phyloP scores from a whole-genome alignment of 345 rosid genomes.

The Kernera saxatilis region DNA sequence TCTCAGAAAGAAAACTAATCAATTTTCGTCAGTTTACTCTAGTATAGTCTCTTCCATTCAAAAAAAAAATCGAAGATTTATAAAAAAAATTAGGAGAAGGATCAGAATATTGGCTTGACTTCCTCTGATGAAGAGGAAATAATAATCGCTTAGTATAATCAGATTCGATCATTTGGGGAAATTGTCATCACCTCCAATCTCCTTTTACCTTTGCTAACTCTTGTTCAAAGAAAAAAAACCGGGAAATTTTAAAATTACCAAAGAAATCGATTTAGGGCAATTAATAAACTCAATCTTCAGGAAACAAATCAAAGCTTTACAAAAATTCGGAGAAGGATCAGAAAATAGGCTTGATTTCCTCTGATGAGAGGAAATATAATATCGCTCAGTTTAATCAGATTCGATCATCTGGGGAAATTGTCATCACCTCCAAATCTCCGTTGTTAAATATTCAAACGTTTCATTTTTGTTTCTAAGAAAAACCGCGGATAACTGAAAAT shows the following conservation, averaged over 20 bases:
- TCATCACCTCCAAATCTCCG: conserved; percentile 28
- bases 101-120: conserved; percentile 30
- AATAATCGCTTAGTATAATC: conserved; percentile 25
- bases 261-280: neutral
- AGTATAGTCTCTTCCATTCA: no score
- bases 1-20: no score
- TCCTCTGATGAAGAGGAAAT: conserved; percentile 24
- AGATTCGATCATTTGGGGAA: conserved; percentile 35
- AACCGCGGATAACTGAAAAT: neutral
- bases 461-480: neutral
- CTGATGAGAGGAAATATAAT: conserved; percentile 11
- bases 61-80: neutral
- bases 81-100: neutral
- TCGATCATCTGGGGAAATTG: conserved; percentile 36
- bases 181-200: conserved; percentile 30
- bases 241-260: neutral
- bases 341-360: conserved; percentile 30
- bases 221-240: neutral
- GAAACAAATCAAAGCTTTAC: neutral
- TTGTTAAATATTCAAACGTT: neutral
- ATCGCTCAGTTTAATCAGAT: conserved; percentile 28
- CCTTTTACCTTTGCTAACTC: neutral
- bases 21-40: no score
- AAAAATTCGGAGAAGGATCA: conserved; percentile 17
- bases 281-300: no score